These are phyloP conservation scores for Rubia peregrina DNA, from an alignment of 305 asterid species.

Conservation along the genomic window DNA sequence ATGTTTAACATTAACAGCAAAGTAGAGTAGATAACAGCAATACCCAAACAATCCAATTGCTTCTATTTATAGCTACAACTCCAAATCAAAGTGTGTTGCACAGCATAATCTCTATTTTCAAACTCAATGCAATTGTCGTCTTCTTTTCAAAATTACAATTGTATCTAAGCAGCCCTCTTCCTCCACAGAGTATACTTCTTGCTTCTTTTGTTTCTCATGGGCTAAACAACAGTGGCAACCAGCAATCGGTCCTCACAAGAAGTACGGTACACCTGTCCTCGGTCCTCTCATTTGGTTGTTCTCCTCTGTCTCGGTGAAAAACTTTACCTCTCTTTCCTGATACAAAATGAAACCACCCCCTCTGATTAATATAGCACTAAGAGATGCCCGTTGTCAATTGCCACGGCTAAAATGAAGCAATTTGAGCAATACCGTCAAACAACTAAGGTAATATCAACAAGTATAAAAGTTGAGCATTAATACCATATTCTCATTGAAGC, in stretches of 20 bases:
- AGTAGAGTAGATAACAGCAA: not conserved
- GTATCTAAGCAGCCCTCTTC: conserved; percentile 9
- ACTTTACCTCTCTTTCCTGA: conserved; percentile 93
- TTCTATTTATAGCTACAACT: conserved; percentile 8
- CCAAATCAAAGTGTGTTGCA: conserved; percentile 18
- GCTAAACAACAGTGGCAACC: conserved; percentile 3
- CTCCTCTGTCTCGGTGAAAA: conserved; percentile 97
- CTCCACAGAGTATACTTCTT: not conserved
- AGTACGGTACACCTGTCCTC: conserved; percentile 95
- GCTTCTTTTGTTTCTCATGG: not conserved
- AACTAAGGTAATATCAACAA: conserved; percentile 3
- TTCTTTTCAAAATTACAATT: conserved; percentile 10
- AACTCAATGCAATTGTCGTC: conserved; percentile 12
- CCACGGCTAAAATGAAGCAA: not conserved
- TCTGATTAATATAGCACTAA: not conserved
- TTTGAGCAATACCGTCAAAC: not conserved
- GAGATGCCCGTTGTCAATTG: not conserved
- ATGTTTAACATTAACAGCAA: not conserved
- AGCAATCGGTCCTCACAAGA: conserved; percentile 35
- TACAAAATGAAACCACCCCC: not conserved
- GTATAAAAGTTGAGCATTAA: not conserved
- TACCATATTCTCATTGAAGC: conserved; percentile 98
- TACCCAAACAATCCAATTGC: not conserved
- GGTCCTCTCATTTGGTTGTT: conserved; percentile 99
- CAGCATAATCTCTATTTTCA: conserved; percentile 23